Evolutionary conservation across 495 filamentous ascomycete genomes (phyloP), one percentile per base, ranked within the genome.

Genomic region (Aspergillus asperescens): DNA sequence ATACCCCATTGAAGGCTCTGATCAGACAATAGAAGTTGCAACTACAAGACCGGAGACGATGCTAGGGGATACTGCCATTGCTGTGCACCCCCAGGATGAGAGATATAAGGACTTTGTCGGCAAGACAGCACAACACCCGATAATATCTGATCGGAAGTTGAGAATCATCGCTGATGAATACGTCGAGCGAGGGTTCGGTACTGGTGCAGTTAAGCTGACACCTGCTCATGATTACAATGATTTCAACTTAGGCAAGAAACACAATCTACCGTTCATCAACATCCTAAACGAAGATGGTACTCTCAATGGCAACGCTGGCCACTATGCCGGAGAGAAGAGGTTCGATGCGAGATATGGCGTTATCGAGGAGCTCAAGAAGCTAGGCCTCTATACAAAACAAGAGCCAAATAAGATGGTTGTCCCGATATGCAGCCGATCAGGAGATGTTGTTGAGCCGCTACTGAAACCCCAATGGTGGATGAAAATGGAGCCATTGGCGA

Each of bases 41-140:
- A 90, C 87, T 9, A 90, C 87, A 44, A 79, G 87, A 68, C 79
- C 80, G 5, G 87, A 90, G 68, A 90, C 87, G n/a, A 89, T 90
- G 81, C 77, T 88, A n/a, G 87, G 87, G 61, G 87, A 90, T 68
- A 79, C 78, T 48, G 87, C 80, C 66, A 82, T 90, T 59, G 87
- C 87, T 47, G 87, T 90, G 10, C 83, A 89, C 64, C 87, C 87
- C 18, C 74, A 81, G 27, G 87, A 88, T 70, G 81, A 81, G 59
- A 70, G 74, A 48, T 69, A 77, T 53, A 60, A 78, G 66, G 80
- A 88, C 63, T 69, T 89, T 40, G 75, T 88, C 38, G 87, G 86
- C 56, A 87, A 86, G 69, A 75, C 72, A 39, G 87, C 84, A 15
- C 66, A 71, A 48, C 87, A 90, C 60, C 87, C 87, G 19, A 85